Evolutionary conservation across 192 early-diverging fungal genomes (phyloP), one percentile per base, ranked within the genome.

Genomic region (Podila verticillata): DNA sequence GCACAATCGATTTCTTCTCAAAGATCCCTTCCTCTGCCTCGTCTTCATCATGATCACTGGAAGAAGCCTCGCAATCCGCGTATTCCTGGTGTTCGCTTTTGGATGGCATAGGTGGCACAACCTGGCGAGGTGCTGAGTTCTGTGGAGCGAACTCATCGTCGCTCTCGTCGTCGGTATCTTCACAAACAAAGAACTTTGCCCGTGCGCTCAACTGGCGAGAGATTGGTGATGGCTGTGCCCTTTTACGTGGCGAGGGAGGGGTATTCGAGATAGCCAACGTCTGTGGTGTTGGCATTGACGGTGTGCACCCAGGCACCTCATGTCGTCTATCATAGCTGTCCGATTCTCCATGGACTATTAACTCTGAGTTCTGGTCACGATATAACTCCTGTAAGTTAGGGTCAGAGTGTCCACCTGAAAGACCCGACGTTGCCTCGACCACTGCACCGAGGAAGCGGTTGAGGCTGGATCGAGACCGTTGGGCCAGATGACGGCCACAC

Each of bases 161-260:
- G 26, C 29, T 30, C 9, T 60, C 58, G 26, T 60, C 58, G 20
- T 60, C 58, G 19, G 29, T 60, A 0, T 60, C 58, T 1, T 60
- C 58, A 17, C 58, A 60, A 60, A 60, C 58, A 32, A 60, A 60
- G 26, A 60, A 60, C 12, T 60, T 60, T 60, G 58, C 28, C 30
- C 30, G 20, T 54, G 51, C 51, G 51, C n/a, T 26, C 51, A 54
- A 26, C 22, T 54, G 51, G 5, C 51, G 51, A 54, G 51, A 24
- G 7, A 15, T 9, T 10, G 51, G 6, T 26, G 22, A 9, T 19
- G 48, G 12, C 12, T n/a, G n/a, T n/a, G n/a, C n/a, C n/a, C 15
- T 48, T 20, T 48, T 48, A 6, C 3, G 48, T 3, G 48, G 51
- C 22, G 51, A 54, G 22, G 24, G 22, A 54, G 5, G 51, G 51